These are phyloP conservation scores for Lodderomyces jiufengensis DNA, from an alignment of 1,139 yeast genomes.

Conservation along the genomic window DNA sequence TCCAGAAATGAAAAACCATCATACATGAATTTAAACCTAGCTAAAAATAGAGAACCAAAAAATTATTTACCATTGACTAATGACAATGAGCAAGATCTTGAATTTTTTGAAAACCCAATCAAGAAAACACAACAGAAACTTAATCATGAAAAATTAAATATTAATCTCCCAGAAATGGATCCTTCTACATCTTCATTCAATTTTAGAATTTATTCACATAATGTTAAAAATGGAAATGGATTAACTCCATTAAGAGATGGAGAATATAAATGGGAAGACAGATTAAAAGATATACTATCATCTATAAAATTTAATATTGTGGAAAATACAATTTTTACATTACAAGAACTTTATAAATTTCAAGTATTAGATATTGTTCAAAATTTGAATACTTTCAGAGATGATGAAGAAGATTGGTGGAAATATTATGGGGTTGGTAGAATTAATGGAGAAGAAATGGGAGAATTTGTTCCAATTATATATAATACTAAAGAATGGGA, in stretches of 20 bases:
- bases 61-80: constrained; percentile 11
- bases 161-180: no score
- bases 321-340: constrained; percentile 27
- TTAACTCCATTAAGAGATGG: constrained; percentile 25
- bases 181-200: constrained; percentile 13
- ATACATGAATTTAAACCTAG: neutral
- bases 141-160: constrained; percentile 7
- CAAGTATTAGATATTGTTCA: constrained; percentile 31
- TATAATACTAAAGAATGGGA: constrained; percentile 31
- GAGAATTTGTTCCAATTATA: constrained; percentile 36
- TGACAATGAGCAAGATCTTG: constrained; percentile 18
- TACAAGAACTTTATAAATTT: constrained; percentile 35
- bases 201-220: constrained; percentile 38
- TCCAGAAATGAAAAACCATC: constrained; percentile 17
- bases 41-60: constrained; percentile 6
- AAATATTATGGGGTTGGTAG: constrained; percentile 32
- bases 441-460: constrained; percentile 29
- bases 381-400: constrained; percentile 24
- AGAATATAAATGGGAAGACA: constrained; percentile 29
- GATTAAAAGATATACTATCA: constrained; percentile 23
- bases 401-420: constrained; percentile 20
- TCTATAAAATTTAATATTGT: constrained; percentile 28
- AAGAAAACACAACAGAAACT: constrained; percentile 12
- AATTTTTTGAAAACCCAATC: constrained; percentile 17
- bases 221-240: constrained; percentile 33